phyloP scores from a whole-genome alignment of 768 basidiomycete species.

The Leccinum disarticulatum region DNA sequence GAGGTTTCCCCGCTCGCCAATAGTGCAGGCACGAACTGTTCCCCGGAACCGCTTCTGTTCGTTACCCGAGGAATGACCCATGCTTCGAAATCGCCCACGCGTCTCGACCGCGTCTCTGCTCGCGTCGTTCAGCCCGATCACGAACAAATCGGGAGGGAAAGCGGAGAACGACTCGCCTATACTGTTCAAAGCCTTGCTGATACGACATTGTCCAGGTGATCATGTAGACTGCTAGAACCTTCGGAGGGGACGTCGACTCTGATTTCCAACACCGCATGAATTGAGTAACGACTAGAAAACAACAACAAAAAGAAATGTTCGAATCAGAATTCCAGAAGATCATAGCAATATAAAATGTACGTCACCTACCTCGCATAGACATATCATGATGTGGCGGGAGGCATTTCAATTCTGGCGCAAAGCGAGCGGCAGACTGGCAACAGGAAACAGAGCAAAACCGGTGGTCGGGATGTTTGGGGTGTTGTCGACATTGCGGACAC shows the following conservation, averaged over 20 bases:
- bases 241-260: slow-evolving; percentile 6
- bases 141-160: background rate
- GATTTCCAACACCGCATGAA: slow-evolving; percentile 13
- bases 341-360: background rate
- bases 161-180: slow-evolving; percentile 8
- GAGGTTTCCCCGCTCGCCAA: slow-evolving; percentile 24
- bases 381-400: slow-evolving; percentile 11
- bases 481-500: slow-evolving; percentile 20
- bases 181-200: slow-evolving; percentile 13
- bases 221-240: slow-evolving; percentile 18
- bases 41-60: slow-evolving; percentile 28
- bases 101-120: slow-evolving; percentile 19
- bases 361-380: slow-evolving; percentile 9
- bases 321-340: background rate
- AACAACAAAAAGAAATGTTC: background rate
- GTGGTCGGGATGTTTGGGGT: slow-evolving; percentile 14
- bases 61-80: slow-evolving; percentile 12
- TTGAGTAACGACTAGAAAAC: slow-evolving; percentile 11
- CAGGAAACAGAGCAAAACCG: slow-evolving; percentile 24
- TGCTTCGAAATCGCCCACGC: slow-evolving; percentile 5
- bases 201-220: slow-evolving; percentile 21
- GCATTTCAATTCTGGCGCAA: slow-evolving; percentile 17
- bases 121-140: background rate
- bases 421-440: slow-evolving; percentile 5
- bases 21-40: slow-evolving; percentile 20